A percentile compares a stretch with the other conserved stretches of the same genome.
These are phyloP conservation scores for Rutstroemia sp. DNA, from an alignment of 2,329 filamentous ascomycete species.

Conservation along the genomic window DNA sequence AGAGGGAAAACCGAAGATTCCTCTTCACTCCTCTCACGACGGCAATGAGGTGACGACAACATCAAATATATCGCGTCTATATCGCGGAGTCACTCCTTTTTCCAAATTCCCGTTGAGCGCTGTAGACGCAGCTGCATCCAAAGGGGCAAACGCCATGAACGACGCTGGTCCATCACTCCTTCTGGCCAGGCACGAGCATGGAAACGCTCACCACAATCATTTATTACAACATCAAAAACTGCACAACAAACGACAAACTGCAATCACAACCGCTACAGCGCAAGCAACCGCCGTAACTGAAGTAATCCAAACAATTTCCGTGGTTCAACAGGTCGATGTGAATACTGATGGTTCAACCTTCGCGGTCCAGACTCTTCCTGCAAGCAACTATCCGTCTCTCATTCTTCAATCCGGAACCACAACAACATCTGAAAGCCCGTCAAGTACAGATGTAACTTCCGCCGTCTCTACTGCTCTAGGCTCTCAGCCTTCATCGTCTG, in stretches of 20 bases:
- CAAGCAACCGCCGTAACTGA: conserved; percentile 19
- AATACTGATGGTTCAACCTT: conserved; percentile 25
- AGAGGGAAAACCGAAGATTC: neutral
- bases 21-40: neutral
- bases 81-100: conserved; percentile 8
- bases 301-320: conserved; percentile 24
- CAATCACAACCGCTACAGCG: conserved; percentile 2
- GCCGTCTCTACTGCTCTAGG: neutral
- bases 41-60: conserved; percentile 9
- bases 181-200: conserved; percentile 26
- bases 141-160: conserved; percentile 21
- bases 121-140: conserved; percentile 26
- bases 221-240: conserved; percentile 21
- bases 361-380: conserved; percentile 15
- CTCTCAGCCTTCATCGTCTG: conserved; percentile 8
- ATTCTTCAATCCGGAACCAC: conserved; percentile 8
- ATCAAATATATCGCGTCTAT: conserved; percentile 7
- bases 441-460: neutral
- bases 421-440: conserved; percentile 2
- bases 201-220: conserved; percentile 27
- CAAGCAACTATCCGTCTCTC: conserved; percentile 3
- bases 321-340: conserved; percentile 27
- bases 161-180: conserved; percentile 29
- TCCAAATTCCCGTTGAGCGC: conserved; percentile 16
- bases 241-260: conserved; percentile 12